A percentile compares a stretch with the other conserved stretches of the same genome.
These are phyloP conservation scores for Didymella glomerata DNA, from an alignment of 2,329 filamentous ascomycete genomes.

Conservation along the genomic window DNA sequence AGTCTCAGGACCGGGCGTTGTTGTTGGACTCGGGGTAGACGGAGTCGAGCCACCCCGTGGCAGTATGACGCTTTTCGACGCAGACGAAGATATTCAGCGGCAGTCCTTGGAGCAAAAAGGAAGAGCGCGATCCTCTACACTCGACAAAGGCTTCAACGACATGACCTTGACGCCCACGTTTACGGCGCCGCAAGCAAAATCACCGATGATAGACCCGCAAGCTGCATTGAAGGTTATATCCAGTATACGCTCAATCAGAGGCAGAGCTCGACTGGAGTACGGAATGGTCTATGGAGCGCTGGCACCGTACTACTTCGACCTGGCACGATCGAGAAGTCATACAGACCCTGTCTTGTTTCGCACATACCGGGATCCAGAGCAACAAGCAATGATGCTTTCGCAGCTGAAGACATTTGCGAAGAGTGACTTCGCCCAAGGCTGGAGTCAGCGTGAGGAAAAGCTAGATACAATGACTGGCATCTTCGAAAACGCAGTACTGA, in stretches of 20 bases:
- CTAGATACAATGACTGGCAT: constrained; percentile 77
- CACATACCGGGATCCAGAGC: constrained; percentile 85
- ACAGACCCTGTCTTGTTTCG: constrained; percentile 86
- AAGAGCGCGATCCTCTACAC: constrained; percentile 43
- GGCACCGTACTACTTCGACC: constrained; percentile 86
- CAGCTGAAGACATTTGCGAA: constrained; percentile 81
- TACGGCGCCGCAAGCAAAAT: constrained; percentile 39
- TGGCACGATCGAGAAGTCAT: constrained; percentile 74
- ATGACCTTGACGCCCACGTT: constrained; percentile 63
- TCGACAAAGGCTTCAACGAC: constrained; percentile 81
- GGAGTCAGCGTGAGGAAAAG: constrained; percentile 73
- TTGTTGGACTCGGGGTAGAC: constrained; percentile 50
- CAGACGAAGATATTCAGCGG: constrained; percentile 70
- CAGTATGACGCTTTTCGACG: constrained; percentile 76
- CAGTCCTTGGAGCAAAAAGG: constrained; percentile 47
- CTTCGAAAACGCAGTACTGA: constrained; percentile 89
- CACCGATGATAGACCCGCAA: constrained; percentile 61
- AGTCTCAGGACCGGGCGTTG: constrained; percentile 42
- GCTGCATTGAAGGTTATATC: constrained; percentile 74
- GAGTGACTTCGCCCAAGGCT: constrained; percentile 82
- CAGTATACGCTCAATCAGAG: constrained; percentile 78
- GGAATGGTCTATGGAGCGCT: constrained; percentile 89
- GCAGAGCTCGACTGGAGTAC: constrained; percentile 87
- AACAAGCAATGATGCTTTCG: constrained; percentile 87
- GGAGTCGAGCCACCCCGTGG: constrained; percentile 42